Base-by-base conservation (phyloP, 331 rosid species). In the Malus hybrid region DNA sequence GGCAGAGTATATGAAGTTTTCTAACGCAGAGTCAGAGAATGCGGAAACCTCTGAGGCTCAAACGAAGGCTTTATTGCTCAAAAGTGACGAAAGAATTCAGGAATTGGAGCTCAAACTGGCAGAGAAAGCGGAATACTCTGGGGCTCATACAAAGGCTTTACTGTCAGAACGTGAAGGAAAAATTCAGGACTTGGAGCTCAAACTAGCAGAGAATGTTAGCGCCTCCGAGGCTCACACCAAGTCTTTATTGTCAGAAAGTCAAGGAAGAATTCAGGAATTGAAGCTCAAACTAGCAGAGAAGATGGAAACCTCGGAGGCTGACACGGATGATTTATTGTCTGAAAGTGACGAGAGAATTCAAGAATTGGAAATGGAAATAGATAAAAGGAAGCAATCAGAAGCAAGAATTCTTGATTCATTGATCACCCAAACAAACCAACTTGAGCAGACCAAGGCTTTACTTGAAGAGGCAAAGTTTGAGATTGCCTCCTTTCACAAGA, bases 381-480 rank as follows among this genome's bases (percentile, higher is more conserved):
- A 78, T 29, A 81, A 81, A 44, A 39, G 82, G 9, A 88, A 74
- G 69, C 90, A 89, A 65, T 83, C 89, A 3, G 96, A 90, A 63
- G 70, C 85, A 10, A 86, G 78, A 83, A 68, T 82, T 77, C 84
- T 79, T 62, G 95, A 87, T 71, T 89, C 89, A 0, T 52, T 91
- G 78, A 84, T 78, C 31, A 76, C 68, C 29, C 95, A 91, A 68
- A 88, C 89, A 11, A 85, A 87, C 57, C 90, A 84, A 56, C 86
- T 91, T 13, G 94, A 91, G 68, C 84, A 78, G 62, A 81, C 88
- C 16, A 86, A 87, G 85, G 46, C 81, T 50, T 75, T 69, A 8
- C 88, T 90, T 3, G 90, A 91, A 60, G 96, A 90, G 63, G 80
- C 95, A 19, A 87, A 85, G 83, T 62, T 73, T 4, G 92, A 88